Conservation (phyloP, 345 rosid species). For the Melaleuca quinquenervia region DNA sequence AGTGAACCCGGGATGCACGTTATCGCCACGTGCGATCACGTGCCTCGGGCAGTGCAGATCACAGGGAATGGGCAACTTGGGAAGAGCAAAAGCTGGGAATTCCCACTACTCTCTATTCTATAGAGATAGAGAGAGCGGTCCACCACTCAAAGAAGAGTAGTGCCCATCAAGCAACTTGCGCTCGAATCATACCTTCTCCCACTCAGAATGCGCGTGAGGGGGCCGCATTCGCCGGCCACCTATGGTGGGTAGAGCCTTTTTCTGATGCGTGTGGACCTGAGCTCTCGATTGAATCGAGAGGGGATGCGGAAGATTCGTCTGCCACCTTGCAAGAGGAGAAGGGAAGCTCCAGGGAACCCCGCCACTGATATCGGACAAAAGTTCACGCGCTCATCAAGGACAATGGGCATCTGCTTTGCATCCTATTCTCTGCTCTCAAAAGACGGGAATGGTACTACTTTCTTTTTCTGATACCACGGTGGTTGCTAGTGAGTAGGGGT, state of each 20-base stretch:
- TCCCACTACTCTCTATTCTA: background rate
- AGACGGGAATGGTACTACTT: background rate
- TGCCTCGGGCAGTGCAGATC: background rate
- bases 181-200: background rate
- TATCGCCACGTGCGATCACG: background rate
- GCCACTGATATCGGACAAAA: too few relatives aligned
- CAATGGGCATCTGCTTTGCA: background rate
- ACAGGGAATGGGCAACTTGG: background rate
- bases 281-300: too few relatives aligned
- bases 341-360: too few relatives aligned
- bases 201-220: rapidly evolving
- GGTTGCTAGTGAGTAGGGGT: background rate
- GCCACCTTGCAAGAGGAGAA: too few relatives aligned
- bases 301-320: too few relatives aligned
- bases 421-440: background rate
- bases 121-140: rapidly evolving
- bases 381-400: background rate
- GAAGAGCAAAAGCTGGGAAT: background rate
- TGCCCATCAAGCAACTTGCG: background rate
- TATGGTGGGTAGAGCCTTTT: too few relatives aligned
- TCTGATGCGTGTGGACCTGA: too few relatives aligned
- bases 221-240: background rate
- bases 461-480: background rate
- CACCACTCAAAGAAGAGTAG: rapidly evolving
- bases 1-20: background rate